Conservation (phyloP, 441 rosid genomes). For the Croton setiger region DNA sequence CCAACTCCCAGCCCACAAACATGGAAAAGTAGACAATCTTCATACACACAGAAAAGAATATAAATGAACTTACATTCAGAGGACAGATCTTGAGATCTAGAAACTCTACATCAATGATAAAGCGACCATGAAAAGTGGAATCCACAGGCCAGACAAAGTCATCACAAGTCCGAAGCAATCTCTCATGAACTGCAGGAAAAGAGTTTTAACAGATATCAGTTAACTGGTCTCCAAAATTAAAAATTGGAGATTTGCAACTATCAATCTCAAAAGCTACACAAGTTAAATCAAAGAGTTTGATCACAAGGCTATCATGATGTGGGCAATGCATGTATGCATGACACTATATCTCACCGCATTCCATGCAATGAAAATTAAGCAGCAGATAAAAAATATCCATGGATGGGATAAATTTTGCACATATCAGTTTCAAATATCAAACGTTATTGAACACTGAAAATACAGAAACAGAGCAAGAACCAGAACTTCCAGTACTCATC, state of each 20-base stretch:
- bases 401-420: neutral
- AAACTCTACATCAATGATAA: conserved; percentile 87
- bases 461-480: neutral
- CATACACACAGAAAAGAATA: conserved; percentile 4
- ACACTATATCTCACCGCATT: neutral
- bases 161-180: conserved; percentile 54
- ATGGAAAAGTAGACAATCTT: neutral
- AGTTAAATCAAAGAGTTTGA: no score
- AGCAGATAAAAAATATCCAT: neutral
- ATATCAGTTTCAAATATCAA: neutral
- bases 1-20: neutral
- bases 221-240: neutral
- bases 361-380: neutral
- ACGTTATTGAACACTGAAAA: neutral
- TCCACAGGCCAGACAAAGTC: conserved; percentile 88
- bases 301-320: neutral
- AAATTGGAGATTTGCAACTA: neutral
- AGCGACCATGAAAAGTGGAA: conserved; percentile 57
- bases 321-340: no score
- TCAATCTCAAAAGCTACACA: neutral
- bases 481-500: conserved; percentile 5
- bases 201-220: conserved; percentile 8
- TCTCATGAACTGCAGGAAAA: conserved; percentile 61
- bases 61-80: conserved; percentile 49
- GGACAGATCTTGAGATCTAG: conserved; percentile 71